phyloP scores from a whole-genome alignment of 805 yeast species.

The Kodamaea hsintzibuensis region DNA sequence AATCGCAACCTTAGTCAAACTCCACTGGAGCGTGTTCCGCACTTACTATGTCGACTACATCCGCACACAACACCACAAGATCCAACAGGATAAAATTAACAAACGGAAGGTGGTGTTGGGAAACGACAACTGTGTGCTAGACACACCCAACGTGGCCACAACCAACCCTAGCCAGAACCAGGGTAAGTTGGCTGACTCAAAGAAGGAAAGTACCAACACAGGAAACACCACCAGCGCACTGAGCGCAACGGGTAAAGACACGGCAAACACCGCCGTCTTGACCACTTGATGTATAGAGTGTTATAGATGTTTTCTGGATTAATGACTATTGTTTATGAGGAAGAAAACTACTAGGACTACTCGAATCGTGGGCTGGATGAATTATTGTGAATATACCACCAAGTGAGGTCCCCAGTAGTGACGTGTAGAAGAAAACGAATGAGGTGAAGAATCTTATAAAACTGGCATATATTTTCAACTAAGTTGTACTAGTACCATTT shows the following conservation, averaged over 20 bases:
- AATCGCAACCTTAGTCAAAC: constrained; percentile 63
- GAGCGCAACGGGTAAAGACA: constrained; percentile 6
- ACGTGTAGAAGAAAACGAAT: too few relatives aligned
- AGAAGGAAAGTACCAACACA: constrained; percentile 6
- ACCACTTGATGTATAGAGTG: constrained; percentile 11
- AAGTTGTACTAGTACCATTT: too few relatives aligned
- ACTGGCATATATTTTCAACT: too few relatives aligned
- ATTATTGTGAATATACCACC: too few relatives aligned
- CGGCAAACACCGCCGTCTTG: constrained; percentile 12
- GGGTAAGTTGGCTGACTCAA: constrained; percentile 2
- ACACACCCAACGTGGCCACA: constrained; percentile 6
- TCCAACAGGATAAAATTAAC: constrained; percentile 17
- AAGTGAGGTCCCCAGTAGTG: too few relatives aligned
- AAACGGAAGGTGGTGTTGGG: constrained; percentile 13
- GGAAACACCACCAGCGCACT: constrained; percentile 7
- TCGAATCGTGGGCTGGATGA: too few relatives aligned
- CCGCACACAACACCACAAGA: constrained; percentile 17
- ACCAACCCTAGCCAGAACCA: constrained; percentile 3
- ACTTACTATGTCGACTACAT: constrained; percentile 54
- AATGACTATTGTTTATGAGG: constrained; percentile 9
- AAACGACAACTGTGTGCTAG: constrained; percentile 9
- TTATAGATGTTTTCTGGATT: constrained; percentile 8
- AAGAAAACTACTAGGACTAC: not conserved
- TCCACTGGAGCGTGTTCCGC: constrained; percentile 85
- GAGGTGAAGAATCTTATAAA: too few relatives aligned